Evolutionary conservation across 352 stramenopile species (phyloP).

Genomic region (Blastocystis sp.): DNA sequence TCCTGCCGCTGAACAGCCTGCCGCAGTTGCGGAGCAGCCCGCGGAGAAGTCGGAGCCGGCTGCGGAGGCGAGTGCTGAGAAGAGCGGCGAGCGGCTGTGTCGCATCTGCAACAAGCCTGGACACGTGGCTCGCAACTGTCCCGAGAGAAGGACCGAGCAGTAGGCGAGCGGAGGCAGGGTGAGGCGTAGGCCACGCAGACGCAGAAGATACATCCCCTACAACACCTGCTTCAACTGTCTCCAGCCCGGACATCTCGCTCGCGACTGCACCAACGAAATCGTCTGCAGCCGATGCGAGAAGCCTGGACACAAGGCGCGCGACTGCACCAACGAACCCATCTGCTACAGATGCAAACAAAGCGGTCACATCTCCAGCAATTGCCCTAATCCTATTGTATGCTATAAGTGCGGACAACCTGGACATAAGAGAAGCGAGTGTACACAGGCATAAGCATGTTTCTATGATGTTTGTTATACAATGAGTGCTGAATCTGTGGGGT

Average conservation of each 20-base stretch:
- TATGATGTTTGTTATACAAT: slow-evolving; percentile 6
- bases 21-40: neutral
- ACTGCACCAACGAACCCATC: slow-evolving; percentile 59
- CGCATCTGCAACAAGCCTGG: slow-evolving; percentile 43
- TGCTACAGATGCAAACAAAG: slow-evolving; percentile 63
- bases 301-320: slow-evolving; percentile 35
- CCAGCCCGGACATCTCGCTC: slow-evolving; percentile 10
- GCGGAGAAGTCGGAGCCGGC: neutral
- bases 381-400: slow-evolving; percentile 60
- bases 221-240: slow-evolving; percentile 48
- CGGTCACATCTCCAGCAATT: slow-evolving; percentile 61
- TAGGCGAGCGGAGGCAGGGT: neutral
- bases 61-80: neutral
- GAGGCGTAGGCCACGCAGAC: neutral
- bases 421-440: slow-evolving; percentile 50
- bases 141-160: neutral
- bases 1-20: neutral
- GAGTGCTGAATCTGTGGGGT: neutral
- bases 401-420: slow-evolving; percentile 56
- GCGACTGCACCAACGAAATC: slow-evolving; percentile 41
- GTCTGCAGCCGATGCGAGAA: slow-evolving; percentile 60
- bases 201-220: neutral
- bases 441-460: slow-evolving; percentile 10
- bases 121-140: slow-evolving; percentile 46
- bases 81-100: neutral